Evolutionary conservation across 2,329 filamentous ascomycete genomes (phyloP), one percentile per base, ranked within the genome.

Genomic region (Calonectria naviculata): DNA sequence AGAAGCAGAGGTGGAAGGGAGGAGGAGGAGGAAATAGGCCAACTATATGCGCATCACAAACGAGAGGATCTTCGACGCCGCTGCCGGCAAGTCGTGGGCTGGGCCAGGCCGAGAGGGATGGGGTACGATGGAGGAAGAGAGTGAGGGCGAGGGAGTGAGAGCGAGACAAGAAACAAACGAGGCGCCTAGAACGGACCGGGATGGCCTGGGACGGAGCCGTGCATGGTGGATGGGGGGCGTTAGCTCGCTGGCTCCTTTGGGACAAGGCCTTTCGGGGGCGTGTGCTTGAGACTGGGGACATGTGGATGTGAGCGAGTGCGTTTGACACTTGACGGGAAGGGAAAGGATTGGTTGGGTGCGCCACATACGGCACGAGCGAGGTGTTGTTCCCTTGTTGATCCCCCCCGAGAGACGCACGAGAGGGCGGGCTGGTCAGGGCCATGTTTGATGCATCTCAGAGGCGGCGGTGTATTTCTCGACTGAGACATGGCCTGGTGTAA

Each of bases 1-100:
- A n/a, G 21, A 19, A 28, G 66, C 44, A 31, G 49, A 56, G 46
- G 46, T 42, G 46, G 38, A 63, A 6, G 56, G 42, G 36, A 44
- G 28, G 42, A 42, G 42, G 21, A 41, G n/a, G 38, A 56, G 38
- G 62, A 58, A 69, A 77, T 79, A 80, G 75, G 65, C 78, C 78
- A 75, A 77, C 79, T 81, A 80, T 78, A 75, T 73, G 75, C 68
- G 75, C 77, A 80, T 80, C 68, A 75, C 75, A 71, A 72, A 78
- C 49, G 70, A 73, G 64, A 71, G 66, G 58, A 67, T 72, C 73
- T 71, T 78, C 70, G 75, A 75, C 72, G 73, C 78, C 75, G 73
- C 78, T 75, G 74, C 74, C 73, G 72, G 76, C 77, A 78, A 76
- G 71, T 74, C 74, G 74, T 49, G 68, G 64, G 62, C 61, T 68